Percentiles rank a stretch among this genome's conserved stretches.
Evolutionary conservation across 192 early-diverging fungal species (phyloP).

Genomic region (Lunasporangiospora selenospora): DNA sequence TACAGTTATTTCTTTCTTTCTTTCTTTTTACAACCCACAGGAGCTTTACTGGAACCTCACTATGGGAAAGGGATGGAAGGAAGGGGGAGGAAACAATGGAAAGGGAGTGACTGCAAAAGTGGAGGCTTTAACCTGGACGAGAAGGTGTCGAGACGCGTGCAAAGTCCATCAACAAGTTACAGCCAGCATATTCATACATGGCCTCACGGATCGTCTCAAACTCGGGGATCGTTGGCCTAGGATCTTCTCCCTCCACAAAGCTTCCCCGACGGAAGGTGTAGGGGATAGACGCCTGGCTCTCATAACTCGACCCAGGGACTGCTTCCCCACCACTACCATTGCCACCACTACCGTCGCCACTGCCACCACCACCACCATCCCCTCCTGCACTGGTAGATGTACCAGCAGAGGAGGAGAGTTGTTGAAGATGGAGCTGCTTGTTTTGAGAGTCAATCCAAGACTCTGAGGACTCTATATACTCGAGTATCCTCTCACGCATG

Average conservation of each 20-base stretch:
- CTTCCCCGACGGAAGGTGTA: constrained; percentile 34
- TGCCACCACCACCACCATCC: no score
- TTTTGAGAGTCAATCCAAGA: constrained; percentile 4
- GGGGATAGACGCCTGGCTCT: constrained; percentile 44
- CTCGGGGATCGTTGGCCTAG: constrained; percentile 60
- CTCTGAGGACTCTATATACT: constrained; percentile 55
- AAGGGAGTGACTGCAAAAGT: no score
- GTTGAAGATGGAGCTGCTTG: no score
- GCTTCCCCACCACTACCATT: constrained; percentile 4
- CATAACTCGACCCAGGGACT: constrained; percentile 24
- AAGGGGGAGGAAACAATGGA: no score
- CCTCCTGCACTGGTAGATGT: no score
- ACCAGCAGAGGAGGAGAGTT: no score
- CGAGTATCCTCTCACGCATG: constrained; percentile 71
- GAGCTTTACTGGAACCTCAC: no score
- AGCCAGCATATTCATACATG: constrained; percentile 70
- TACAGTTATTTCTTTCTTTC: no score
- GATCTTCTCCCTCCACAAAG: constrained; percentile 18
- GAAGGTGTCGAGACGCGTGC: constrained; percentile 67
- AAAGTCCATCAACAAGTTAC: constrained; percentile 74
- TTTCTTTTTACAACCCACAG: no score
- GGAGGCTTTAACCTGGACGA: constrained; percentile 66
- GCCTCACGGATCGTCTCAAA: constrained; percentile 71
- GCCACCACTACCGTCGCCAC: constrained; percentile 10
- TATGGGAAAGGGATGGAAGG: no score